Conservation (phyloP, 345 rosid genomes). For the Pelargonium nanum region DNA sequence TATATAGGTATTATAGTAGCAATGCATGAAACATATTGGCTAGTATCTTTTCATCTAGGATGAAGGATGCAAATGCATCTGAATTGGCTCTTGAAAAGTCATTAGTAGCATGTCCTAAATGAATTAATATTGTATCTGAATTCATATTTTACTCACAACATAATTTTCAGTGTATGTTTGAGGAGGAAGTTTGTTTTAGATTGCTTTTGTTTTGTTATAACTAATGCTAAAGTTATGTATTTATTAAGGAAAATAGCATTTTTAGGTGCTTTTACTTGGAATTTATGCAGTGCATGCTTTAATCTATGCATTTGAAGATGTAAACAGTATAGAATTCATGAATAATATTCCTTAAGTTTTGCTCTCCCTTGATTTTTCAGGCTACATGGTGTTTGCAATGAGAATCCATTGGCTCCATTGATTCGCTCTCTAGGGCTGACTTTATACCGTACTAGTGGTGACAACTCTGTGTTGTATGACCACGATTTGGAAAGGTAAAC, state of each 20-base stretch:
- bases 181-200: background rate
- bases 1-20: background rate
- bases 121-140: no score
- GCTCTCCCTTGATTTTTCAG: constrained; percentile 23
- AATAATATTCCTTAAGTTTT: background rate
- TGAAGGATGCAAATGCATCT: no score
- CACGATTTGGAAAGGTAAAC: constrained; percentile 85
- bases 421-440: constrained; percentile 65
- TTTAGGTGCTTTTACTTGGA: background rate
- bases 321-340: background rate
- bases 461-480: constrained; percentile 78
- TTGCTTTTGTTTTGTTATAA: background rate
- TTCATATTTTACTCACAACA: no score
- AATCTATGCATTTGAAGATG: background rate
- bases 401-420: constrained; percentile 84
- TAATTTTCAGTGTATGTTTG: background rate
- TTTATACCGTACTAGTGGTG: constrained; percentile 80
- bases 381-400: constrained; percentile 88
- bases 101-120: no score
- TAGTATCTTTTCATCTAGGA: background rate
- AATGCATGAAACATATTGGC: background rate
- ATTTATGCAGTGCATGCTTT: background rate
- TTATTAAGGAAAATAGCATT: background rate
- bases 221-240: background rate
- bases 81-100: no score